Percentiles rank a stretch among this genome's conserved stretches.
phyloP scores from a whole-genome alignment of 345 rosid species.

The Euphorbia tirucalli region DNA sequence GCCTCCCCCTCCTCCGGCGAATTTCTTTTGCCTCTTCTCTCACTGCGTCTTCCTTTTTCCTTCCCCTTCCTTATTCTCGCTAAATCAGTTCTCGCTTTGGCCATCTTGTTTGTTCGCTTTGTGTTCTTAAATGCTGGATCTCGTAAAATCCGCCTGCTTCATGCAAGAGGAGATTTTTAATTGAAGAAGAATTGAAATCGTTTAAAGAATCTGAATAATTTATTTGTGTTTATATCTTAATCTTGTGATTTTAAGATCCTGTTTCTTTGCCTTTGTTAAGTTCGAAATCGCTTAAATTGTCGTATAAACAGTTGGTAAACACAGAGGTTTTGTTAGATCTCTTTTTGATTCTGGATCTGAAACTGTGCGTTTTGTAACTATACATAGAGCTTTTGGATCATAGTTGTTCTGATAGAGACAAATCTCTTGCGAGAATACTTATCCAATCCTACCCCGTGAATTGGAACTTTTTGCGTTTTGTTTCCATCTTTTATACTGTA shows the following conservation, averaged over 20 bases:
- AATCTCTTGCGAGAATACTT: neutral
- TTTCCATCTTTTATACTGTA: neutral
- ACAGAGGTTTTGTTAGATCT: neutral
- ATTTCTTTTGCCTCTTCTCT: neutral
- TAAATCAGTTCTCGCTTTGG: neutral
- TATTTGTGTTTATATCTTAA: neutral
- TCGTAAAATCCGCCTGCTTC: constrained; percentile 30
- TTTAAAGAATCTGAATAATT: neutral
- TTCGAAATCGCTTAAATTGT: neutral
- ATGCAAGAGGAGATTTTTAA: too few relatives aligned
- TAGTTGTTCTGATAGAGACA: neutral
- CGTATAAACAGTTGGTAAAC: neutral
- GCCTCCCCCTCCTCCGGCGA: neutral
- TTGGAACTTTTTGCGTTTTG: neutral
- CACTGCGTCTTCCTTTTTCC: too few relatives aligned
- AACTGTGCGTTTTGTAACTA: neutral
- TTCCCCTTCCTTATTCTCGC: neutral
- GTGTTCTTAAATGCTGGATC: constrained; percentile 26
- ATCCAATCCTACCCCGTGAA: constrained; percentile 4
- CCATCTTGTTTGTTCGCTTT: neutral
- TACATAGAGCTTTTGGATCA: neutral
- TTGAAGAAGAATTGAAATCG: neutral
- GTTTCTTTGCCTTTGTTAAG: neutral
- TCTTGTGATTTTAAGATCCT: neutral
- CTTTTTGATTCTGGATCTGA: neutral